Conservation (phyloP, 1,284 basidiomycete species). For the Melampsora americana region DNA sequence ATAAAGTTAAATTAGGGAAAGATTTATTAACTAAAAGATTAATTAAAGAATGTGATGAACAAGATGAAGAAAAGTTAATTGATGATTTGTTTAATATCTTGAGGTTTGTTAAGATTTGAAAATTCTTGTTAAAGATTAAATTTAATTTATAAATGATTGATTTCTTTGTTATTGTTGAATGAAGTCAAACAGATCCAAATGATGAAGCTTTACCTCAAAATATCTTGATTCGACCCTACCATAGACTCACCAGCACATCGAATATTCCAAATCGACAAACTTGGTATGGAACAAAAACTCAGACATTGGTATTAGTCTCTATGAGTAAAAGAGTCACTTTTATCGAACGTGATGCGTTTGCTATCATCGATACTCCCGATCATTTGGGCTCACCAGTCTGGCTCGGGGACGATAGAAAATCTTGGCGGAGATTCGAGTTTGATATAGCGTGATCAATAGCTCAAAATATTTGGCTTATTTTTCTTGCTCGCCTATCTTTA, state of each 20-base stretch:
- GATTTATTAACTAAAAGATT: neutral
- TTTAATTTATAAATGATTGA: no score
- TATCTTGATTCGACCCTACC: conserved; percentile 27
- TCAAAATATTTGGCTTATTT: no score
- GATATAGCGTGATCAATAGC: neutral
- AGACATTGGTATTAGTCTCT: conserved; percentile 15
- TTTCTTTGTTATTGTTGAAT: no score
- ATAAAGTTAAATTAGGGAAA: no score
- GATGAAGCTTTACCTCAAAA: conserved; percentile 11
- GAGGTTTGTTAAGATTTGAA: no score
- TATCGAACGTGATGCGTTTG: conserved; percentile 23
- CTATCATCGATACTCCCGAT: neutral
- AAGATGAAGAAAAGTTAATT: no score
- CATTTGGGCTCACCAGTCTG: conserved; percentile 11
- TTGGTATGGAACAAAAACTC: conserved; percentile 18
- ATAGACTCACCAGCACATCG: neutral
- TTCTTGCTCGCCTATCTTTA: no score
- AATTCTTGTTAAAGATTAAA: no score
- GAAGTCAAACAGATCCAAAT: conserved; percentile 5
- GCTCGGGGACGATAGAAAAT: conserved; percentile 14
- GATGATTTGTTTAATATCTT: no score
- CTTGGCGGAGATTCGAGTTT: conserved; percentile 36
- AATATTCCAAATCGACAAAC: neutral
- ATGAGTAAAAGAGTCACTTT: conserved; percentile 1
- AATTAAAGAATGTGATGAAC: no score